Conservation (phyloP, 2,329 filamentous ascomycete species). For the Ceratocystis diversiconidia region DNA sequence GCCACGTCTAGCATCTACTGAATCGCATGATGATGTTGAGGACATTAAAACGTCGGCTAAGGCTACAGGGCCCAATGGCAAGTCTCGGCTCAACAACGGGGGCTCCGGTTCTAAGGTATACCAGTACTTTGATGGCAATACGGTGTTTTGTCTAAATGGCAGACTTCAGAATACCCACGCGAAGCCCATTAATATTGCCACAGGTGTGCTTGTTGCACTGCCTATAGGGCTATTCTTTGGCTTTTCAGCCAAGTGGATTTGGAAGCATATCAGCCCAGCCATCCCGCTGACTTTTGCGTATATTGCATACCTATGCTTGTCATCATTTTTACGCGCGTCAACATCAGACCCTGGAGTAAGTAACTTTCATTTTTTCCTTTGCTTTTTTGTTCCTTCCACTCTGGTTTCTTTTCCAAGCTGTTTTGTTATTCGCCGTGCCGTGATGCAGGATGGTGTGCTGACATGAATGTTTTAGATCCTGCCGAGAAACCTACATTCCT, state of each 20-base stretch:
- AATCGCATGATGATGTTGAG: conserved; percentile 26
- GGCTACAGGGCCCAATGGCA: conserved; percentile 20
- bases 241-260: conserved; percentile 73
- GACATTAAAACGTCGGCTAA: conserved; percentile 27
- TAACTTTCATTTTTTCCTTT: conserved; percentile 21
- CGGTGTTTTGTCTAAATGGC: conserved; percentile 73
- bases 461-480: conserved; percentile 48
- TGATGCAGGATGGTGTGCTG: background rate
- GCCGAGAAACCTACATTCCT: conserved; percentile 78
- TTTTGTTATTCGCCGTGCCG: background rate
- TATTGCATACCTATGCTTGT: conserved; percentile 77
- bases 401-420: background rate
- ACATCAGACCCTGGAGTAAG: conserved; percentile 83
- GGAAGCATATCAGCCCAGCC: conserved; percentile 73
- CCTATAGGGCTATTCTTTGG: conserved; percentile 73
- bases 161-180: conserved; percentile 78
- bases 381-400: background rate
- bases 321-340: conserved; percentile 88
- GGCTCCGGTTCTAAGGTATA: conserved; percentile 54
- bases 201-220: conserved; percentile 63
- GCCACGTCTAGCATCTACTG: conserved; percentile 40
- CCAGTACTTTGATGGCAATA: conserved; percentile 90
- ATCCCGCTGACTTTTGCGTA: conserved; percentile 85
- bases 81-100: conserved; percentile 25
- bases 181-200: conserved; percentile 77